Conservation (phyloP, 805 yeast species). For the Suhomyces pyralidae region DNA sequence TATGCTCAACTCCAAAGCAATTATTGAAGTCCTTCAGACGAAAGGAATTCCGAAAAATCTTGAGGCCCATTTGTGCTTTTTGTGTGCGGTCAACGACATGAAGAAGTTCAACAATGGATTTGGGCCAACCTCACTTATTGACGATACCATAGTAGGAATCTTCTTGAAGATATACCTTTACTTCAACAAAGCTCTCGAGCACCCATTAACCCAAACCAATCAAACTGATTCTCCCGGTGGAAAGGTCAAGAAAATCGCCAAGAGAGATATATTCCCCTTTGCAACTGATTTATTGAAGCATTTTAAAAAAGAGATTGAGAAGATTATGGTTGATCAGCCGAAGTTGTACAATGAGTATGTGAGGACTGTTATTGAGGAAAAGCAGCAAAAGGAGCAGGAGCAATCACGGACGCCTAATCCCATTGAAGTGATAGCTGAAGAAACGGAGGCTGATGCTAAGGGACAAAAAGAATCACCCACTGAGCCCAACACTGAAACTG, state of each 20-base stretch:
- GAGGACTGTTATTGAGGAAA: not conserved
- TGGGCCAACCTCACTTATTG: constrained; percentile 73
- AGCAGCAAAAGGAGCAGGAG: not conserved
- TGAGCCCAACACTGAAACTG: not conserved
- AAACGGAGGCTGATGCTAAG: not conserved
- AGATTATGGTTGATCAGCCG: constrained; percentile 27
- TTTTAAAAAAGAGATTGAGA: constrained; percentile 30
- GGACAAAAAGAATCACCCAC: not conserved
- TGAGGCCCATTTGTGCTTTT: constrained; percentile 38
- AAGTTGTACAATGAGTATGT: constrained; percentile 26
- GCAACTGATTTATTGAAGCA: constrained; percentile 32
- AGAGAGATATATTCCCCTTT: constrained; percentile 41
- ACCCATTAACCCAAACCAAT: not conserved
- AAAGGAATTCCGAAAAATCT: constrained; percentile 38
- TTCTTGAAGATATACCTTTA: constrained; percentile 49
- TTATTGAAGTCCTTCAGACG: constrained; percentile 21
- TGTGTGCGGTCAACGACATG: constrained; percentile 56
- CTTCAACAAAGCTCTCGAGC: constrained; percentile 11
- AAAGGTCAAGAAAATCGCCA: constrained; percentile 37
- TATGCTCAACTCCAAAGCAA: constrained; percentile 31
- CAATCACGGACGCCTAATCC: not conserved
- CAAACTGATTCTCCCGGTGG: constrained; percentile 25
- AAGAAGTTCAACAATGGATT: constrained; percentile 75
- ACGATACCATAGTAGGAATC: constrained; percentile 64
- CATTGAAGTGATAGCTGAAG: not conserved